phyloP scores from a whole-genome alignment of 768 basidiomycete genomes.

The Dacryopinax primogenitus region DNA sequence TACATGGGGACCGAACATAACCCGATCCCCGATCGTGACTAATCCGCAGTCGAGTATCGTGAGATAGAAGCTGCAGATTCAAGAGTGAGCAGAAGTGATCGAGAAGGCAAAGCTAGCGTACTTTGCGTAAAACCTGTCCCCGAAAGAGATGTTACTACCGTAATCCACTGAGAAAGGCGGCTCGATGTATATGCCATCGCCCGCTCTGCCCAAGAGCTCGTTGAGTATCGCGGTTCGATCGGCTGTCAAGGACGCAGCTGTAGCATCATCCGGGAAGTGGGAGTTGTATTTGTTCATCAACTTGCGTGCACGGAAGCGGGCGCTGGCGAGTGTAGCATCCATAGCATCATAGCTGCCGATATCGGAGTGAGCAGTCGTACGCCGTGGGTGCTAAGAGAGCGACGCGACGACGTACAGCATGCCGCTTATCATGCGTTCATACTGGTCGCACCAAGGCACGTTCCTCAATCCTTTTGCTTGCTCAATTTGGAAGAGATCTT shows the following conservation, averaged over 20 bases:
- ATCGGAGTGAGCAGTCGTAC: not conserved
- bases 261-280: constrained; percentile 1
- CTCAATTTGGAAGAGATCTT: not conserved
- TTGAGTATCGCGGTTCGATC: not conserved
- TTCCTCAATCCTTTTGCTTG: not conserved
- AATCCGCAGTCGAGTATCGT: constrained; percentile 13
- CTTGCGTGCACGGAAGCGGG: constrained; percentile 1
- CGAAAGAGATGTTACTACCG: constrained; percentile 5
- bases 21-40: constrained; percentile 25
- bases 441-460: not conserved
- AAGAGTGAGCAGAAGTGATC: constrained; percentile 9
- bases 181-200: constrained; percentile 4
- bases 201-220: not conserved
- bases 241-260: not conserved
- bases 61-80: constrained; percentile 13
- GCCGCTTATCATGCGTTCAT: constrained; percentile 4
- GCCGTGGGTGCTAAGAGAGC: not conserved
- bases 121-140: not conserved
- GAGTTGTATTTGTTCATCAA: not conserved
- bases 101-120: not conserved
- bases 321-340: not conserved
- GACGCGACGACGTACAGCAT: not conserved
- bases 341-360: not conserved
- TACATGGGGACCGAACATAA: constrained; percentile 25
- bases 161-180: constrained; percentile 16